Conservation (phyloP, 352 stramenopile species). For the Hyphochytrium catenoides region DNA sequence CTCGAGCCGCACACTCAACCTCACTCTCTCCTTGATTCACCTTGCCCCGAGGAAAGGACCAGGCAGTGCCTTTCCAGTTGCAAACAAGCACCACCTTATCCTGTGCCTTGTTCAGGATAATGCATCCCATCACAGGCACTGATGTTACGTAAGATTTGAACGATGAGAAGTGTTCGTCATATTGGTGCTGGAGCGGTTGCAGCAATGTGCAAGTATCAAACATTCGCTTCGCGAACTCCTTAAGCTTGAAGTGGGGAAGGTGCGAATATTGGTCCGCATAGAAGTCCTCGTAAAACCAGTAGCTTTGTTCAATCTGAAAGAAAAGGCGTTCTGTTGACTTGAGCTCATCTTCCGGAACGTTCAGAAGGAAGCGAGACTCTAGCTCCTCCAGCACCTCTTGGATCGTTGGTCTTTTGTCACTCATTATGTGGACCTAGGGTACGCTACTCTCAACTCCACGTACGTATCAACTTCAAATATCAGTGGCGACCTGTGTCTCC, state of each 20-base stretch:
- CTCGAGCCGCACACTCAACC: constrained; percentile 55
- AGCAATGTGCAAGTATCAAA: constrained; percentile 73
- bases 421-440: no score
- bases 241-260: constrained; percentile 72
- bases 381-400: constrained; percentile 85
- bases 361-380: constrained; percentile 83
- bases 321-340: constrained; percentile 76
- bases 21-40: constrained; percentile 74
- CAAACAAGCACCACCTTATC: constrained; percentile 69
- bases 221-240: constrained; percentile 74
- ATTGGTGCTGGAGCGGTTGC: constrained; percentile 44
- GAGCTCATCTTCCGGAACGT: constrained; percentile 69
- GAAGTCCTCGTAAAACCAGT: constrained; percentile 93
- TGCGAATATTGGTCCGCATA: constrained; percentile 64
- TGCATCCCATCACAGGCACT: constrained; percentile 79
- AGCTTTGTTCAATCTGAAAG: constrained; percentile 91
- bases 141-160: constrained; percentile 80
- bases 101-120: constrained; percentile 59
- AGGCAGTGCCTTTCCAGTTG: constrained; percentile 72
- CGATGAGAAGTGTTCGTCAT: constrained; percentile 72
- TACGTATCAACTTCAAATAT: no score
- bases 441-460: no score
- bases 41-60: constrained; percentile 74
- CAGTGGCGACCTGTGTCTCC: no score
- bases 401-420: constrained; percentile 17